Evolutionary conservation across 2,329 filamentous ascomycete genomes (phyloP).

Genomic region (Ophiostoma tasmaniense): DNA sequence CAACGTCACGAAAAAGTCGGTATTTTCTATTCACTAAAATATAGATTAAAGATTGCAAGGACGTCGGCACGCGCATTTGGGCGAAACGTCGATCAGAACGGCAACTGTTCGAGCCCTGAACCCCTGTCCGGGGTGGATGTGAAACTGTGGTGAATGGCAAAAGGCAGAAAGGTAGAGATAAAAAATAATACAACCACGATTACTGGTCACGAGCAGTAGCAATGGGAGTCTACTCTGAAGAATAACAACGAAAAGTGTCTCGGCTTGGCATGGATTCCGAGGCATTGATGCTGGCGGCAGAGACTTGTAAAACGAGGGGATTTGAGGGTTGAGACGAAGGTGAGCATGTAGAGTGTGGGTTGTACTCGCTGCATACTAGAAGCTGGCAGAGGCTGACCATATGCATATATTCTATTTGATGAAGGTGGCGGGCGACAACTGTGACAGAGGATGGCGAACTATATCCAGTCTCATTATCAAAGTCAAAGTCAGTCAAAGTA

Average conservation of each 20-base stretch:
- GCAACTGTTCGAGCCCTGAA: conserved; percentile 14
- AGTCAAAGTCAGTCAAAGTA: not conserved
- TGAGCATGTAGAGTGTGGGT: not conserved
- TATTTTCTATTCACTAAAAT: not conserved
- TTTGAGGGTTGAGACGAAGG: not conserved
- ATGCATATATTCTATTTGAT: not conserved
- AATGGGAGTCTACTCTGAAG: no score
- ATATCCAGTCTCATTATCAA: no score
- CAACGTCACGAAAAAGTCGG: not conserved
- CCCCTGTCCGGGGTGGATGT: conserved; percentile 5
- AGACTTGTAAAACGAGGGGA: not conserved
- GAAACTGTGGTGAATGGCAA: not conserved
- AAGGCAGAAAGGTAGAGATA: no score
- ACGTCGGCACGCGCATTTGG: not conserved
- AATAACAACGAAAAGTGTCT: no score
- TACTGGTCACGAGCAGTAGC: not conserved
- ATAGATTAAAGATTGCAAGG: no score
- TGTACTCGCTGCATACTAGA: not conserved
- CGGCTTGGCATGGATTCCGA: not conserved
- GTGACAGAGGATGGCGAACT: not conserved
- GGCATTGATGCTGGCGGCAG: not conserved
- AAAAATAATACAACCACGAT: not conserved
- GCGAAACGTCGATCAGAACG: conserved; percentile 23
- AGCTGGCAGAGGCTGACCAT: no score
- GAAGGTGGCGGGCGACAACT: not conserved